Evolutionary conservation across 78 protist genomes (phyloP).

Genomic region (Cavenderia fasciculata): DNA sequence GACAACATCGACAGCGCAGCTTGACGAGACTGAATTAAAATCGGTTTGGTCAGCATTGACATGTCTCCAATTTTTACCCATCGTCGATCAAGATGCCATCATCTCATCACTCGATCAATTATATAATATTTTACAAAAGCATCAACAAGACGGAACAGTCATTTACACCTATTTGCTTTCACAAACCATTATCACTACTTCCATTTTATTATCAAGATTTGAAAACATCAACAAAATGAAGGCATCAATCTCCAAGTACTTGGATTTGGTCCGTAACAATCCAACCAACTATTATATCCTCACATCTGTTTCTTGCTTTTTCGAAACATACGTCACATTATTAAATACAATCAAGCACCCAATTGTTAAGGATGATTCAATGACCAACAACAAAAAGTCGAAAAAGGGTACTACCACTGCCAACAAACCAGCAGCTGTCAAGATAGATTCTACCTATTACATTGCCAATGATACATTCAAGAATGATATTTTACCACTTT

Average conservation of each 20-base stretch:
- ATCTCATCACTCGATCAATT: too few relatives aligned
- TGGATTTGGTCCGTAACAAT: neutral
- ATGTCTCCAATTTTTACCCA: neutral
- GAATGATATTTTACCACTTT: neutral
- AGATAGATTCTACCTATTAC: too few relatives aligned
- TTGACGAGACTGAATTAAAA: neutral
- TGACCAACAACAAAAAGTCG: too few relatives aligned
- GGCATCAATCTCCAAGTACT: constrained; percentile 8
- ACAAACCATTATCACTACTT: neutral
- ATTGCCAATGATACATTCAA: too few relatives aligned
- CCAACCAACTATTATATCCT: constrained; percentile 7
- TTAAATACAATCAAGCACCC: too few relatives aligned
- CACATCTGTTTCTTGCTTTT: constrained; percentile 13
- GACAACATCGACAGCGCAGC: neutral
- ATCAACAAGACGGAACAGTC: neutral
- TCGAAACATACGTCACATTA: too few relatives aligned
- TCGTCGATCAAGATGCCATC: too few relatives aligned
- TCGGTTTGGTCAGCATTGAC: neutral
- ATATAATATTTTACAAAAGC: too few relatives aligned
- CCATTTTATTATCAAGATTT: neutral
- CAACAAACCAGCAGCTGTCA: neutral
- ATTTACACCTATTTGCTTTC: neutral
- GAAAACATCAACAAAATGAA: too few relatives aligned
- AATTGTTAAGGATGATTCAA: too few relatives aligned
- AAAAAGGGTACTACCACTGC: neutral